phyloP scores from a whole-genome alignment of 1,284 basidiomycete species.

The Moesziomyces parantarcticus region DNA sequence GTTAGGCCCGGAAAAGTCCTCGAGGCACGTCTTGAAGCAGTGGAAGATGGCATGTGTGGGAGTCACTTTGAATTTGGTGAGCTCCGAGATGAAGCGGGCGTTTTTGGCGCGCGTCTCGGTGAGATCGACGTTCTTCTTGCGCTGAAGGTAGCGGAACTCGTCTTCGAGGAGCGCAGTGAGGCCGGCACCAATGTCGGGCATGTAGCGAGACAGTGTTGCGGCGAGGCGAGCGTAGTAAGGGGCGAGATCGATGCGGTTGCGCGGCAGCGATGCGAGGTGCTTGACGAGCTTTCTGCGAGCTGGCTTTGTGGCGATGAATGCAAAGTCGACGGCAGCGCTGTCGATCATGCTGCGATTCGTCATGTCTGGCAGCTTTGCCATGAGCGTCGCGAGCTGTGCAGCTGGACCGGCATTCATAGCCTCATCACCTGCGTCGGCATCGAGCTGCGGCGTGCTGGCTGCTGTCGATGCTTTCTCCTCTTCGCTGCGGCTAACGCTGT shows the following conservation, averaged over 20 bases:
- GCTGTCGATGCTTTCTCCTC: constrained; percentile 10
- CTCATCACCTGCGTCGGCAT: constrained; percentile 34
- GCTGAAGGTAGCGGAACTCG: constrained; percentile 94
- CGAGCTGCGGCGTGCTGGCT: constrained; percentile 28
- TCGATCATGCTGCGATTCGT: constrained; percentile 93
- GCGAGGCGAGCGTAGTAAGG: constrained; percentile 92
- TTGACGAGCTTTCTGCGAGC: constrained; percentile 86
- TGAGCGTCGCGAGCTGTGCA: constrained; percentile 88
- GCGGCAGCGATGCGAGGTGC: constrained; percentile 80
- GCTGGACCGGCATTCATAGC: constrained; percentile 79
- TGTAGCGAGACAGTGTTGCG: constrained; percentile 87
- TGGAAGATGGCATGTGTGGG: constrained; percentile 92
- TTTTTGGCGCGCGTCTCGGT: constrained; percentile 89
- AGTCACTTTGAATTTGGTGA: constrained; percentile 95
- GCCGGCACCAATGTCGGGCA: constrained; percentile 90
- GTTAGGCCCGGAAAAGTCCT: constrained; percentile 91
- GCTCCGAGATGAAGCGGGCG: constrained; percentile 84
- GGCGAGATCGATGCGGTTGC: constrained; percentile 87
- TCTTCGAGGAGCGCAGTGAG: constrained; percentile 86
- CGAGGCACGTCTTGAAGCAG: constrained; percentile 94
- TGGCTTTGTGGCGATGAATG: constrained; percentile 93
- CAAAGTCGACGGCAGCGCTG: constrained; percentile 93
- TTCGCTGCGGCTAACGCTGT: neutral
- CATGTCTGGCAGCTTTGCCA: constrained; percentile 90
- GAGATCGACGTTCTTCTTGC: constrained; percentile 90